These are phyloP conservation scores for Penicillium sp. DNA, from an alignment of 2,329 filamentous ascomycete species.

Conservation along the genomic window DNA sequence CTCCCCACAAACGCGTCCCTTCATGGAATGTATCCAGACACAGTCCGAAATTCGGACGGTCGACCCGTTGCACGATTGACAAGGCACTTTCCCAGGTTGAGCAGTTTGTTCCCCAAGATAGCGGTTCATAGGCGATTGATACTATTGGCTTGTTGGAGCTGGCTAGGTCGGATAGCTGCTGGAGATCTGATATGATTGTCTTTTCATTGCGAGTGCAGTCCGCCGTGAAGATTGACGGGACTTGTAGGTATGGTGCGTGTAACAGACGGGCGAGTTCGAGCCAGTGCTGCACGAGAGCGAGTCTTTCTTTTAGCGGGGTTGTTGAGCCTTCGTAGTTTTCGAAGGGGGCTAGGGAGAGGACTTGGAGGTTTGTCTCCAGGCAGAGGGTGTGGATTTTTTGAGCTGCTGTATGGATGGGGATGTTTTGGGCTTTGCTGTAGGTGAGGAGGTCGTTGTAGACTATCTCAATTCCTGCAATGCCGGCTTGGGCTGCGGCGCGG, in stretches of 20 bases:
- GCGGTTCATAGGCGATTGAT: conserved; percentile 35
- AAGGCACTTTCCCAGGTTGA: conserved; percentile 36
- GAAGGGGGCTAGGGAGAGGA: conserved; percentile 34
- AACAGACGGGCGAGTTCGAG: conserved; percentile 27
- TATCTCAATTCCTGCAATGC: conserved; percentile 32
- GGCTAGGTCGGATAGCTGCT: conserved; percentile 30
- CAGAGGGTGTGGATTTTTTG: conserved; percentile 19
- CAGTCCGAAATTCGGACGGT: conserved; percentile 37
- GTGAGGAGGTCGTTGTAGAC: conserved; percentile 30
- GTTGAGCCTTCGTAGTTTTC: conserved; percentile 38
- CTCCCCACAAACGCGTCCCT: conserved; percentile 33
- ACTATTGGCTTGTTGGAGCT: conserved; percentile 19
- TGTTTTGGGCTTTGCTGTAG: conserved; percentile 16
- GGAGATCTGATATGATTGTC: conserved; percentile 31
- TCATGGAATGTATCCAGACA: conserved; percentile 41
- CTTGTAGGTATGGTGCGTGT: conserved; percentile 29
- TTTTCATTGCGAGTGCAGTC: conserved; percentile 26
- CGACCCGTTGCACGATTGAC: conserved; percentile 24
- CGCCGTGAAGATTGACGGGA: conserved; percentile 29
- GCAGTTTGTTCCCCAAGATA: conserved; percentile 34
- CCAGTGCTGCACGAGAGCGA: conserved; percentile 32
- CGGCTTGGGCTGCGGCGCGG: conserved; percentile 23
- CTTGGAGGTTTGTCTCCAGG: conserved; percentile 17
- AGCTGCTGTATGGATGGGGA: conserved; percentile 21
- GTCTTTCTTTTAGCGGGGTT: conserved; percentile 25